A percentile compares a stretch with the other conserved stretches of the same genome.
These are phyloP conservation scores for Jamesozyma lodderae DNA, from an alignment of 805 yeast species.

Conservation along the genomic window DNA sequence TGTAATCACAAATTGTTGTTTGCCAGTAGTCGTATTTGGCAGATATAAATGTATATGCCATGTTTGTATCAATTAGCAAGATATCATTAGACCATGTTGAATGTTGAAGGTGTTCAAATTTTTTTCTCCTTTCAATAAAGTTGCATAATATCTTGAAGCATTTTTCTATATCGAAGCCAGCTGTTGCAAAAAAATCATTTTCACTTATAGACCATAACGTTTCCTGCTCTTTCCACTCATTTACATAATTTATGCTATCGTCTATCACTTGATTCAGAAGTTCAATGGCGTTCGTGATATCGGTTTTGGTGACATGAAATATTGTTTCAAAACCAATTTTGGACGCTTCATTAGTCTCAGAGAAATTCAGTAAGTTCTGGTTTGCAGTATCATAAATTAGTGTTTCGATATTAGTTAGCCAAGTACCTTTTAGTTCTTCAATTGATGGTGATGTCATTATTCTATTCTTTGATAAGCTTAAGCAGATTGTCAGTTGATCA, in stretches of 20 bases:
- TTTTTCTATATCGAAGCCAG: slow-evolving; percentile 1
- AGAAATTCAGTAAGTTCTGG: not conserved
- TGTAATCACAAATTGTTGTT: slow-evolving; percentile 35
- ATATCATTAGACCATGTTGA: not conserved
- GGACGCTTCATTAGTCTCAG: not conserved
- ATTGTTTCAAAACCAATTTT: not conserved
- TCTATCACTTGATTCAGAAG: too few relatives aligned
- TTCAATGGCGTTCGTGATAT: not conserved
- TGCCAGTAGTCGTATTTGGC: slow-evolving; percentile 56
- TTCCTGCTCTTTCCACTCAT: slow-evolving; percentile 1
- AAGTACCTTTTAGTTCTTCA: not conserved
- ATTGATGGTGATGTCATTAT: not conserved
- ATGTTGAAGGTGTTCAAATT: not conserved
- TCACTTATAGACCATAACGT: slow-evolving; percentile 11
- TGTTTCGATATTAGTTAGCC: not conserved
- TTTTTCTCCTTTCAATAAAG: slow-evolving; percentile 1
- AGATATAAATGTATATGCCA: slow-evolving; percentile 44
- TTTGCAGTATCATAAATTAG: not conserved
- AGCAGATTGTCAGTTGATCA: not conserved
- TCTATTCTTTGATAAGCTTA: slow-evolving; percentile 2
- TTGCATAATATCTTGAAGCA: slow-evolving; percentile 3
- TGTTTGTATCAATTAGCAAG: slow-evolving; percentile 36
- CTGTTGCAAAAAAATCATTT: not conserved
- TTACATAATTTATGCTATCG: too few relatives aligned
- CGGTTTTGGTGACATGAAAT: not conserved